Base-by-base conservation (phyloP, 805 yeast species). In the Torulaspora indica region DNA sequence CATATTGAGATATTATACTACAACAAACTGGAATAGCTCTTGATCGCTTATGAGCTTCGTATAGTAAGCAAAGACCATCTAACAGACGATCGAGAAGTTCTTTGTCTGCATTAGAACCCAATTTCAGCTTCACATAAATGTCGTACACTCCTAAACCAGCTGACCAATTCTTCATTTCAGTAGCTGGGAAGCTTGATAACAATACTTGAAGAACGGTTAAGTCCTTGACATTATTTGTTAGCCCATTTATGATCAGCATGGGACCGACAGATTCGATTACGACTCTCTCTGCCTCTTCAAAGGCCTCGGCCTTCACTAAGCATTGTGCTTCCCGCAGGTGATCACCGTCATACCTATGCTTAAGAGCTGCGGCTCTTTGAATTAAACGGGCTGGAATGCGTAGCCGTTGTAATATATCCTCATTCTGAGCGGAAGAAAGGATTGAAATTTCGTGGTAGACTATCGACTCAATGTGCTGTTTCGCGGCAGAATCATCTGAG, bases 181-280 rank as follows among this genome's bases (percentile, higher is more conserved):
- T 55, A 29, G 61, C 64, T 9, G 81, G 82, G 61, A 76, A 75
- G 47, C 59, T 47, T 2, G 57, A 43, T 34, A 76, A 55, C 8
- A 83, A 48, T 1, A 45, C 47, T n/a, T 58, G 54, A n/a, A 78
- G 53, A 8, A 57, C 51, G 5, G 46, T 36, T 20, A 71, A 42
- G 44, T 75, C 73, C n/a, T 75, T 70, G 12, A 81, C 74, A 35
- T 53, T 40, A 8, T 38, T 22, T 5, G 15, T 20, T 30, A 43
- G 44, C 14, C 46, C 48, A 8, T 40, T 43, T 28, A 64, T 35
- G 1, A 90, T 77, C 3, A 82, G 75, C 10, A 64, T 61, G 7
- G 98, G 98, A 0, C 91, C 98, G 24, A 88, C 82, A 3, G 71
- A 60, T 1, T 67, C 57, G 7, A 81, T 54, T 3, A 86, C 64